phyloP scores from a whole-genome alignment of 2,329 filamentous ascomycete species.

The Beauveria rudraprayagi region DNA sequence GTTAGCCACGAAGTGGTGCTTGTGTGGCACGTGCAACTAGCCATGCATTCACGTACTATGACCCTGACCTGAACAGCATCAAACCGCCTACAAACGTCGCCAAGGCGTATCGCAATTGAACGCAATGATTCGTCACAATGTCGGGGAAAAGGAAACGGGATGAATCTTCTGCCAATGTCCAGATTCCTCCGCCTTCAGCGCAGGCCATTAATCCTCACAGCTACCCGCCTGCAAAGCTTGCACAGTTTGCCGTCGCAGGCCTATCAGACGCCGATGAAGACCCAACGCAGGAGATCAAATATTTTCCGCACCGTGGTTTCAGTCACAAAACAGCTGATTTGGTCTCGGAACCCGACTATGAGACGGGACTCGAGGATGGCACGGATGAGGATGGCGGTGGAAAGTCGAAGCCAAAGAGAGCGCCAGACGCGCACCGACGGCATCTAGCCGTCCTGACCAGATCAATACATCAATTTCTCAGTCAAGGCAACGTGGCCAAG shows the following conservation, averaged over 20 bases:
- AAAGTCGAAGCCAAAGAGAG: slow-evolving; percentile 30
- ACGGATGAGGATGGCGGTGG: slow-evolving; percentile 62
- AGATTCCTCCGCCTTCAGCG: background rate
- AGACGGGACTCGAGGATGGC: background rate
- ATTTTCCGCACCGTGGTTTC: slow-evolving; percentile 44
- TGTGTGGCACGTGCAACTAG: no score
- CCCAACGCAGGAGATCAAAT: slow-evolving; percentile 28
- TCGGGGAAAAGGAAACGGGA: slow-evolving; percentile 4
- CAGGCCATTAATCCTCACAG: slow-evolving; percentile 43
- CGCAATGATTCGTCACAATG: background rate
- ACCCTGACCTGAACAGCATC: background rate
- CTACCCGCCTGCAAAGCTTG: slow-evolving; percentile 42
- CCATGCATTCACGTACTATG: background rate
- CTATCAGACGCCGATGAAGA: slow-evolving; percentile 38
- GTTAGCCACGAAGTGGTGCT: no score
- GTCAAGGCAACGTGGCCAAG: slow-evolving; percentile 59
- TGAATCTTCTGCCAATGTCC: background rate
- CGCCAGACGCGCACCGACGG: slow-evolving; percentile 17
- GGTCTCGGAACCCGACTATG: background rate
- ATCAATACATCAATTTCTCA: slow-evolving; percentile 64
- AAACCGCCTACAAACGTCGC: background rate
- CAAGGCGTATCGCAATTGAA: background rate
- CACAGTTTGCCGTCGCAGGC: slow-evolving; percentile 47
- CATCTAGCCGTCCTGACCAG: slow-evolving; percentile 62
- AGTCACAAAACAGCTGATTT: background rate